Evolutionary conservation across 1,284 basidiomycete genomes (phyloP), one percentile per base, ranked within the genome.

Genomic region (Ceratobasidium papillatum): DNA sequence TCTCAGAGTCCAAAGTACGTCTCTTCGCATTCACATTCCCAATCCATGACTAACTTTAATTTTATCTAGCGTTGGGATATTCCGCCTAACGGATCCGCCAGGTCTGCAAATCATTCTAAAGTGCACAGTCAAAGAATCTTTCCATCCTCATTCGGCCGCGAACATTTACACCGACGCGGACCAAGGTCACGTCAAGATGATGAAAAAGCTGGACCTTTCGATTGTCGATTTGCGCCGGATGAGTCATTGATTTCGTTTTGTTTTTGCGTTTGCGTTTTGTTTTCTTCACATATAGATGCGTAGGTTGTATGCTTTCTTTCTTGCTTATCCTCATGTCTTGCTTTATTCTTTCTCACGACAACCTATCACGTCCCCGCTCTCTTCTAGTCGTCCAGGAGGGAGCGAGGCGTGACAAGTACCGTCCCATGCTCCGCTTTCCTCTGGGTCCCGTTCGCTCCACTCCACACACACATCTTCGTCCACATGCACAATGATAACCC

Each of bases 21-120:
- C 73, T 1, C 25, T 17, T 17, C 47, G 47, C 43, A 63, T 74
- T 49, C 45, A 58, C 73, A 59, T 61, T 38, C 14, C 54, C 36
- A n/a, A n/a, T n/a, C n/a, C n/a, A n/a, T n/a, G 36, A 25, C 38
- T 1, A 1, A 3, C 14, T 8, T 27, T 7, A 61, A 2, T 0
- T 51, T 7, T 8, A 34, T 27, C 7, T 77, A 94, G 92, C 78
- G 92, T 92, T 84, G 93, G 94, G 1, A 92, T 96, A 65, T 95
- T 95, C 82, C 90, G 93, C 14, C 83, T 96, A 3, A 96, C 94
- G 0, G 91, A 95, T 79, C 94, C 95, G 1, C 90, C 88, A 0
- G 95, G 94, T 7, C 81, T 96, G 43, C 84, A 90, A 76, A 88
- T 88, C 0, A 89, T 95, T 30, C 80, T 92, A 34, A 81, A 84